Percentiles rank a stretch among this genome's conserved stretches.
phyloP scores from a whole-genome alignment of 805 yeast species.

The Saccharomycopsis sp. region DNA sequence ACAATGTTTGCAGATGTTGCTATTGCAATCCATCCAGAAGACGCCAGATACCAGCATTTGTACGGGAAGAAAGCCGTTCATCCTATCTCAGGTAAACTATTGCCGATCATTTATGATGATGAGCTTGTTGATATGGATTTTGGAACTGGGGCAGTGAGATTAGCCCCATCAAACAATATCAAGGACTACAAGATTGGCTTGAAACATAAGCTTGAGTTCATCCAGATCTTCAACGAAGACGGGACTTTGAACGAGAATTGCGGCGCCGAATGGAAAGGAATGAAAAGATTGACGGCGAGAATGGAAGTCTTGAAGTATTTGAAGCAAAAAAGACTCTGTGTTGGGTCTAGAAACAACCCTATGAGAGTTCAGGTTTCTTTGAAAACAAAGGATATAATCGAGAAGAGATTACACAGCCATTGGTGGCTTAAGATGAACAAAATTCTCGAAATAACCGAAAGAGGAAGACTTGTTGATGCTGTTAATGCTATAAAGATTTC shows the following conservation, averaged over 20 bases:
- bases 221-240: constrained; percentile 86
- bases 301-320: constrained; percentile 69
- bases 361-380: constrained; percentile 93
- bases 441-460: background rate
- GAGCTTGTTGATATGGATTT: constrained; percentile 98
- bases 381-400: constrained; percentile 94
- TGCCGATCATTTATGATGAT: constrained; percentile 82
- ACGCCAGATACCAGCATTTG: constrained; percentile 82
- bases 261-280: constrained; percentile 79
- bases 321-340: constrained; percentile 61
- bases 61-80: constrained; percentile 87
- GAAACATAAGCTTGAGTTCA: constrained; percentile 80
- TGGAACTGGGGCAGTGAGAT: constrained; percentile 99
- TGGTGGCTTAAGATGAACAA: constrained; percentile 86
- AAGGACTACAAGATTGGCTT: constrained; percentile 96
- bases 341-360: constrained; percentile 87
- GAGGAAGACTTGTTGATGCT: background rate
- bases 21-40: constrained; percentile 95
- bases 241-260: constrained; percentile 87
- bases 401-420: constrained; percentile 94
- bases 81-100: constrained; percentile 76
- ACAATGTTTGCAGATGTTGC: constrained; percentile 97
- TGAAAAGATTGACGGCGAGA: constrained; percentile 93
- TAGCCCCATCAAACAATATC: constrained; percentile 96
- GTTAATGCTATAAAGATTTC: background rate